Conservation (phyloP, 208 protist genomes). For the Trypanosoma avium region DNA sequence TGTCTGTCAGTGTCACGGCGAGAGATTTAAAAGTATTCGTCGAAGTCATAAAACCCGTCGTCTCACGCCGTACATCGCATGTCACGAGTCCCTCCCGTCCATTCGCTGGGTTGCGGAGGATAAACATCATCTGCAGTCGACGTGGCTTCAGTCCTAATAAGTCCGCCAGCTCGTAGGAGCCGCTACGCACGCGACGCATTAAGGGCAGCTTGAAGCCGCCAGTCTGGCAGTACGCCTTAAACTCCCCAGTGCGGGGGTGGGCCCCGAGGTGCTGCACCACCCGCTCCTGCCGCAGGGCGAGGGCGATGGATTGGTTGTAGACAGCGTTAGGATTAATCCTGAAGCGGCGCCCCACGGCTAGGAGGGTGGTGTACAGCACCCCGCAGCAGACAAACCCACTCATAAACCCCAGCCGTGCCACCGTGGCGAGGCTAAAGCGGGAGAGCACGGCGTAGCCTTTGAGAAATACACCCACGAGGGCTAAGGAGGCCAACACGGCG, state of each 20-base stretch:
- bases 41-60: constrained; percentile 65
- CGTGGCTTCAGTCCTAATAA: constrained; percentile 78
- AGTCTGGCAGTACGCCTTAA: constrained; percentile 69
- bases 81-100: constrained; percentile 77
- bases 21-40: constrained; percentile 82
- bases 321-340: constrained; percentile 83
- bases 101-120: constrained; percentile 65
- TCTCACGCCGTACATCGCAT: constrained; percentile 78
- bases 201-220: constrained; percentile 86
- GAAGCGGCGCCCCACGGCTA: constrained; percentile 55
- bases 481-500: constrained; percentile 29
- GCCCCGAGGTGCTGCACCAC: constrained; percentile 76
- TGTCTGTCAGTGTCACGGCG: constrained; percentile 67
- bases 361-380: constrained; percentile 53
- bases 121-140: constrained; percentile 87
- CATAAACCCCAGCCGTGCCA: constrained; percentile 81
- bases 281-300: constrained; percentile 80
- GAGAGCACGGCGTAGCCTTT: constrained; percentile 77
- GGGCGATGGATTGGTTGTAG: constrained; percentile 89
- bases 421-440: constrained; percentile 73
- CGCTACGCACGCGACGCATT: constrained; percentile 78
- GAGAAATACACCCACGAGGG: constrained; percentile 68
- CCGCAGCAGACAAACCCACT: constrained; percentile 72
- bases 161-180: constrained; percentile 83
- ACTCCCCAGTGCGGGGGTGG: constrained; percentile 83